These are phyloP conservation scores for Tritrichomonas musculus DNA, from an alignment of 208 protist genomes.

Conservation along the genomic window DNA sequence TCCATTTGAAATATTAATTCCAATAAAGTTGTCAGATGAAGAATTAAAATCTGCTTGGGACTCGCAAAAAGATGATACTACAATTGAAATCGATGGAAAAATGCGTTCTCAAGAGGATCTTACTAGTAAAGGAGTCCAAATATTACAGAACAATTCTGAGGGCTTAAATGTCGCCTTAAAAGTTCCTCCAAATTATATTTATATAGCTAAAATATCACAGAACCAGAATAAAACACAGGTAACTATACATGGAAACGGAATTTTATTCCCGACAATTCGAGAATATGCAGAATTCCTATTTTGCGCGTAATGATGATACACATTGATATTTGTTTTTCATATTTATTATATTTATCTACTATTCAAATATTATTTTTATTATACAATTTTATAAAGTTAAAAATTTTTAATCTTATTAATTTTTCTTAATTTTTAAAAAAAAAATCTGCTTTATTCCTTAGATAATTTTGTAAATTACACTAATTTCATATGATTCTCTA, in stretches of 20 bases:
- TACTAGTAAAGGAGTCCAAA: neutral
- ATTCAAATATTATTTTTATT: too few relatives aligned
- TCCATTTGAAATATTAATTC: neutral
- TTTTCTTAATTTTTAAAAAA: too few relatives aligned
- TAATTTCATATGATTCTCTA: too few relatives aligned
- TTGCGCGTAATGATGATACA: neutral
- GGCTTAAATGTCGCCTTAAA: neutral
- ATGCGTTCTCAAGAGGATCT: neutral
- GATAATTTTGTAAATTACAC: too few relatives aligned
- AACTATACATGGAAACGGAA: neutral
- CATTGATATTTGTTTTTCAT: neutral
- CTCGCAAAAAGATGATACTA: neutral
- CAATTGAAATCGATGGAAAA: neutral
- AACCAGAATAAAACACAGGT: neutral
- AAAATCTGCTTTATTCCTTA: too few relatives aligned
- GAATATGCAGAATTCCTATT: neutral
- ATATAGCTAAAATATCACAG: neutral
- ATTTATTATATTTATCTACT: neutral
- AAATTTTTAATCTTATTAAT: too few relatives aligned
- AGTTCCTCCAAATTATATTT: neutral
- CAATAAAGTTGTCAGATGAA: neutral
- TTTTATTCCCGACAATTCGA: neutral
- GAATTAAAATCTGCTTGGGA: neutral
- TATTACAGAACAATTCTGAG: neutral
- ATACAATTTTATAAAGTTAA: too few relatives aligned